These are phyloP conservation scores for Microbotryum saponariae DNA, from an alignment of 1,284 basidiomycete genomes.

Conservation along the genomic window DNA sequence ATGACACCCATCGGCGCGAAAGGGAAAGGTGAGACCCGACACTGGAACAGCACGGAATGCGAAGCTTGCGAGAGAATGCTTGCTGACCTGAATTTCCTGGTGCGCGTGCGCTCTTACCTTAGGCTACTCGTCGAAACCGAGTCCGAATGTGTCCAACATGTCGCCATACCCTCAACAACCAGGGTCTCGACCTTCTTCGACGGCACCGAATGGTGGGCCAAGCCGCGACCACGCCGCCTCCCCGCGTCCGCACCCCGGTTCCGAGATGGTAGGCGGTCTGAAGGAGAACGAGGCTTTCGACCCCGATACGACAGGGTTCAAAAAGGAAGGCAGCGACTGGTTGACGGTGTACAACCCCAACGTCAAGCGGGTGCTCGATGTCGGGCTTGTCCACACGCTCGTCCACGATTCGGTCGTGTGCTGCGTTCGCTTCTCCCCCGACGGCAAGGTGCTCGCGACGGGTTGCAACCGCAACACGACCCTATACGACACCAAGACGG, in stretches of 20 bases:
- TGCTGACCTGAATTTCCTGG: too few relatives aligned
- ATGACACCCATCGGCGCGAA: too few relatives aligned
- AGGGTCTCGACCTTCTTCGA: conserved; percentile 21
- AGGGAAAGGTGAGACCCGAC: too few relatives aligned
- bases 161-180: neutral
- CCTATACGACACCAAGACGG: conserved; percentile 81
- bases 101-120: too few relatives aligned
- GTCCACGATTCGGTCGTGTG: conserved; percentile 91
- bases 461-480: conserved; percentile 86
- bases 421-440: conserved; percentile 81
- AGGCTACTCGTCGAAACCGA: too few relatives aligned
- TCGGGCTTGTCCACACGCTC: conserved; percentile 80
- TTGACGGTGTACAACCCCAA: conserved; percentile 88
- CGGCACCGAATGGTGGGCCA: conserved; percentile 2
- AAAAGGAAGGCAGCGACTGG: conserved; percentile 87
- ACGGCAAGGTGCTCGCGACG: conserved; percentile 79
- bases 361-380: conserved; percentile 70
- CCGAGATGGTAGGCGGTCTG: neutral
- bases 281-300: conserved; percentile 38
- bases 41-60: too few relatives aligned
- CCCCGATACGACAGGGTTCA: conserved; percentile 49
- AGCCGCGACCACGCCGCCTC: neutral
- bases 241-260: too few relatives aligned
- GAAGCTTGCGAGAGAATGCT: too few relatives aligned
- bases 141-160: too few relatives aligned